Evolutionary conservation across 495 filamentous ascomycete genomes (phyloP), one percentile per base, ranked within the genome.

Genomic region (Pseudomonodictys pantanalensis): DNA sequence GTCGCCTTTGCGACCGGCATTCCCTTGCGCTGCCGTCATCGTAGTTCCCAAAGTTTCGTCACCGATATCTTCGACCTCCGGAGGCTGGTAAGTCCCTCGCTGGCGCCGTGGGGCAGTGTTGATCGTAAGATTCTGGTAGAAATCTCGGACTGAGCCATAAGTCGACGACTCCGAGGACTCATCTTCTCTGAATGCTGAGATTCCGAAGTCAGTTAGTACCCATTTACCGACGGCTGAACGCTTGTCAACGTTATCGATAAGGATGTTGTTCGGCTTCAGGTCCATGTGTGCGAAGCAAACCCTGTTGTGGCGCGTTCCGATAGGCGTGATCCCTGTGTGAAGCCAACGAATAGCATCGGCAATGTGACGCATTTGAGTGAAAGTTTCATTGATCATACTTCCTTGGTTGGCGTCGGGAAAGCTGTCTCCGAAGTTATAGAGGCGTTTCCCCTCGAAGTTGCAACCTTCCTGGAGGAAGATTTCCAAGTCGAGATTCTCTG

Each of bases 261-360:
- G 32, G 11, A 50, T 50, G 29, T 52, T 52, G 49, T 52, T 52
- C 30, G 49, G 49, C 32, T 52, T 52, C 5, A 52, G 28, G 22
- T 52, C 32, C 49, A 52, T 52, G 30, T 38, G 49, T 35, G 49
- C 32, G 30, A 52, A 52, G 28, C 28, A 18, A 33, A 52, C 39
- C 39, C 30, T 28, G 15, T 52, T 41, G 3, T 15, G n/a, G n/a
- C n/a, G 38, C 15, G 38, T 20, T 20, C 29, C 22, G 26, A 23
- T n/a, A 1, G 32, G 18, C 6, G 22, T 52, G 2, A 38, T 17
- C 18, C 49, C 49, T 1, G 35, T 18, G 24, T 52, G 49, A 52
- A 52, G 49, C 49, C 49, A 52, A 1, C 29, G 8, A 4, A 52
- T 28, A 3, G 49, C 49, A 38, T 52, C 29, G 2, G 49, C 49